Conservation (phyloP, 2,329 filamentous ascomycete species). For the Aspergillus fumigatus region DNA sequence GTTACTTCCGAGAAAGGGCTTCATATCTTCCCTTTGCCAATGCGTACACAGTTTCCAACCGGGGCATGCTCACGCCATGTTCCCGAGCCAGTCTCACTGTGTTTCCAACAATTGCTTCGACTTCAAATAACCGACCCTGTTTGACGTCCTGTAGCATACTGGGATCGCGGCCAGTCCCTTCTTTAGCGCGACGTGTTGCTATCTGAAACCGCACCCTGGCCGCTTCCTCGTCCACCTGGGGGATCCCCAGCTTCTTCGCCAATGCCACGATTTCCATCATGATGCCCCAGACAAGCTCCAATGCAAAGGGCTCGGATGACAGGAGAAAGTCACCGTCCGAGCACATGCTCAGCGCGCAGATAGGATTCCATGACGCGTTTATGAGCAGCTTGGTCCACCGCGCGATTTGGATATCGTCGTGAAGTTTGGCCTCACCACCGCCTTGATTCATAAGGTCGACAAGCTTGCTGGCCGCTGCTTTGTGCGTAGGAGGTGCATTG, state of each 20-base stretch:
- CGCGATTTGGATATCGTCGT: constrained; percentile 52
- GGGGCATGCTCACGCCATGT: constrained; percentile 37
- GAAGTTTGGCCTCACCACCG: constrained; percentile 46
- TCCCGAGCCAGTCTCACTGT: constrained; percentile 38
- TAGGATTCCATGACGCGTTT: constrained; percentile 59
- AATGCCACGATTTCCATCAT: constrained; percentile 45
- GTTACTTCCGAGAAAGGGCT: neutral
- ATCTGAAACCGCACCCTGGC: constrained; percentile 36
- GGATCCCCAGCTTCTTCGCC: constrained; percentile 39
- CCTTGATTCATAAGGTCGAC: constrained; percentile 40
- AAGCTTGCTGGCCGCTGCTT: constrained; percentile 33
- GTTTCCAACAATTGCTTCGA: constrained; percentile 50
- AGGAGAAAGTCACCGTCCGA: constrained; percentile 50
- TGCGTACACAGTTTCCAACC: constrained; percentile 44
- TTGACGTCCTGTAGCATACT: constrained; percentile 49
- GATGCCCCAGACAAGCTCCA: constrained; percentile 35
- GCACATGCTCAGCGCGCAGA: constrained; percentile 53
- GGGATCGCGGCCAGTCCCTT: constrained; percentile 40
- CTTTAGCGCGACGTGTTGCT: constrained; percentile 33
- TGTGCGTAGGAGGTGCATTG: constrained; percentile 17
- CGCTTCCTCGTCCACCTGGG: constrained; percentile 30
- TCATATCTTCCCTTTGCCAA: constrained; percentile 34
- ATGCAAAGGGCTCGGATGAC: constrained; percentile 32
- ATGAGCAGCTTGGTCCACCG: constrained; percentile 59
- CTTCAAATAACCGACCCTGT: constrained; percentile 41